Conservation (phyloP, 2,329 filamentous ascomycete genomes). For the Stagonosporopsis rhizophila region DNA sequence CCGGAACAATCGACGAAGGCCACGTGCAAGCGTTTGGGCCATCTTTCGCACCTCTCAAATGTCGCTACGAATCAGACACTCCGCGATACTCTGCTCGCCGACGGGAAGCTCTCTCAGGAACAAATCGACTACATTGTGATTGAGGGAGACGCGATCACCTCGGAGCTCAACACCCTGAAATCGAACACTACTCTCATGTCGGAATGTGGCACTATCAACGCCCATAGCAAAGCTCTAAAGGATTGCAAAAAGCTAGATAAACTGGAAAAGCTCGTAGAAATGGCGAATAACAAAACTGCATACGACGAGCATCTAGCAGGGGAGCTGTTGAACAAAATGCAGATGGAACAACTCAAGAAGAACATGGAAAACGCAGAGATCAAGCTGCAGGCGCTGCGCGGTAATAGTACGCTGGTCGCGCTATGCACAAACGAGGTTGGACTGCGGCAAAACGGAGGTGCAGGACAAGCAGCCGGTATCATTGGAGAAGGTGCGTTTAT, state of each 20-base stretch:
- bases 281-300: slow-evolving; percentile 34
- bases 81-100: slow-evolving; percentile 29
- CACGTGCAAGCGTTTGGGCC: slow-evolving; percentile 32
- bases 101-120: slow-evolving; percentile 31
- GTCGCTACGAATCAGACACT: slow-evolving; percentile 37
- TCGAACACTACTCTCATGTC: slow-evolving; percentile 35
- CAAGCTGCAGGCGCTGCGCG: slow-evolving; percentile 31
- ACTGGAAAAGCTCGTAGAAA: slow-evolving; percentile 26
- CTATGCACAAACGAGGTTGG: slow-evolving; percentile 20
- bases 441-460: slow-evolving; percentile 8
- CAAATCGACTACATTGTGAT: slow-evolving; percentile 31
- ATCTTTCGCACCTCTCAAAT: slow-evolving; percentile 30
- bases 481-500: slow-evolving; percentile 14
- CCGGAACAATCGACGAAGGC: not conserved
- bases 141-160: slow-evolving; percentile 28
- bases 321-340: slow-evolving; percentile 32
- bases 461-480: slow-evolving; percentile 9
- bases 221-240: slow-evolving; percentile 26
- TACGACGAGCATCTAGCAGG: slow-evolving; percentile 21
- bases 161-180: slow-evolving; percentile 30
- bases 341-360: slow-evolving; percentile 31
- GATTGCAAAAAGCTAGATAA: slow-evolving; percentile 32
- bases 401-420: slow-evolving; percentile 36
- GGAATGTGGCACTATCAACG: slow-evolving; percentile 33
- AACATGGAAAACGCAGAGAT: slow-evolving; percentile 35